A percentile compares a stretch with the other conserved stretches of the same genome.
These are phyloP conservation scores for Graphiopsis chlorocephala DNA, from an alignment of 2,329 filamentous ascomycete species.

Conservation along the genomic window DNA sequence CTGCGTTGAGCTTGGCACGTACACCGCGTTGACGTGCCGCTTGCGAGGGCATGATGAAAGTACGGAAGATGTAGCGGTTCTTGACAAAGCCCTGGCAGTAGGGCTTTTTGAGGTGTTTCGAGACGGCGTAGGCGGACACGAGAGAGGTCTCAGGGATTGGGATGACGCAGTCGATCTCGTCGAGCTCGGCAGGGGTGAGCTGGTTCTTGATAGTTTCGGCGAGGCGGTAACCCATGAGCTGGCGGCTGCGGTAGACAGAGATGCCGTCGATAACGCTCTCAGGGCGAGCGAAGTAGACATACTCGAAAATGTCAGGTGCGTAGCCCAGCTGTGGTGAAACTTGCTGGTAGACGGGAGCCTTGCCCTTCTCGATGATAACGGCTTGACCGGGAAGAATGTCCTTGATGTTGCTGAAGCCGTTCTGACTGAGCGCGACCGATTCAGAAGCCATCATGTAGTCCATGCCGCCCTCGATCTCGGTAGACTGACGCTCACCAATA, in stretches of 20 bases:
- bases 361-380: conserved; percentile 79
- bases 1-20: conserved; percentile 83
- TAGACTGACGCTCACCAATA: conserved; percentile 64
- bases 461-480: conserved; percentile 49
- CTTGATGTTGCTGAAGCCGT: conserved; percentile 72
- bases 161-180: conserved; percentile 79
- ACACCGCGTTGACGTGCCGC: conserved; percentile 79
- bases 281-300: conserved; percentile 81
- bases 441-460: conserved; percentile 94
- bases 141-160: conserved; percentile 82
- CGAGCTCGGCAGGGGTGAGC: conserved; percentile 66
- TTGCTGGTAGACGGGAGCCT: conserved; percentile 70
- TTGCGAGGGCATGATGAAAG: conserved; percentile 85
- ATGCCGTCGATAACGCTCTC: conserved; percentile 85
- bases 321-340: conserved; percentile 67
- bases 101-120: conserved; percentile 71
- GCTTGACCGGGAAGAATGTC: conserved; percentile 82
- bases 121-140: conserved; percentile 73
- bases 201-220: conserved; percentile 68
- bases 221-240: conserved; percentile 82
- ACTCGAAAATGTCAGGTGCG: conserved; percentile 83
- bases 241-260: conserved; percentile 76
- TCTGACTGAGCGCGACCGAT: conserved; percentile 76
- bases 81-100: conserved; percentile 83
- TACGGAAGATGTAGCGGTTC: conserved; percentile 85